phyloP scores from a whole-genome alignment of 2,329 filamentous ascomycete genomes.

The Hansfordia pulvinata region DNA sequence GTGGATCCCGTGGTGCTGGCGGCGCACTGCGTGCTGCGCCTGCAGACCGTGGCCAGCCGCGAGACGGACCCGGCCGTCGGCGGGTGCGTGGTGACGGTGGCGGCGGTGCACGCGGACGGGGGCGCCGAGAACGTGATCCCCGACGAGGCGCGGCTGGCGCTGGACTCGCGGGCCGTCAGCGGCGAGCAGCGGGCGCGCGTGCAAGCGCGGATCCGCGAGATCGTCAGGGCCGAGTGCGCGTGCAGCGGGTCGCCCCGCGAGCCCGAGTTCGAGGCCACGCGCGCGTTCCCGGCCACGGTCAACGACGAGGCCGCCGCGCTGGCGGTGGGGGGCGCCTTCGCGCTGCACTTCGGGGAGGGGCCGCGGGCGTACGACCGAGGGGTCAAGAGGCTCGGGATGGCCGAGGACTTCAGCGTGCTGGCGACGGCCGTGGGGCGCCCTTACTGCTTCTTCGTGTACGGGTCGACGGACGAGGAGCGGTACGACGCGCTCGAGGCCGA shows the following conservation, averaged over 20 bases:
- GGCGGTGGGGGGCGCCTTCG: conserved; percentile 27
- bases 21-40: conserved; percentile 20
- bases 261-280: conserved; percentile 26
- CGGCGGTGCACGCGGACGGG: conserved; percentile 26
- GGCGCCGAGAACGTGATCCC: conserved; percentile 29
- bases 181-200: conserved; percentile 18
- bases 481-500: conserved; percentile 2
- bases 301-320: conserved; percentile 32
- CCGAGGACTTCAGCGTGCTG: conserved; percentile 38
- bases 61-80: conserved; percentile 12
- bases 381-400: conserved; percentile 26
- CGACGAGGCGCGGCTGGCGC: conserved; percentile 21
- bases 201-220: conserved; percentile 19
- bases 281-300: conserved; percentile 31
- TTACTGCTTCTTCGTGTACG: conserved; percentile 4
- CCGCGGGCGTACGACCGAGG: conserved; percentile 19
- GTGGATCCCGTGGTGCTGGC: conserved; percentile 34
- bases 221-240: conserved; percentile 37
- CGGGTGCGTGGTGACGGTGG: conserved; percentile 26
- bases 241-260: conserved; percentile 28
- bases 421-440: conserved; percentile 5
- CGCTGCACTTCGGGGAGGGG: conserved; percentile 24
- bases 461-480: conserved; percentile 1
- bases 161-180: conserved; percentile 24
- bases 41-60: conserved; percentile 17